phyloP scores from a whole-genome alignment of 2,329 filamentous ascomycete genomes.

The Xylariaceae sp. region DNA sequence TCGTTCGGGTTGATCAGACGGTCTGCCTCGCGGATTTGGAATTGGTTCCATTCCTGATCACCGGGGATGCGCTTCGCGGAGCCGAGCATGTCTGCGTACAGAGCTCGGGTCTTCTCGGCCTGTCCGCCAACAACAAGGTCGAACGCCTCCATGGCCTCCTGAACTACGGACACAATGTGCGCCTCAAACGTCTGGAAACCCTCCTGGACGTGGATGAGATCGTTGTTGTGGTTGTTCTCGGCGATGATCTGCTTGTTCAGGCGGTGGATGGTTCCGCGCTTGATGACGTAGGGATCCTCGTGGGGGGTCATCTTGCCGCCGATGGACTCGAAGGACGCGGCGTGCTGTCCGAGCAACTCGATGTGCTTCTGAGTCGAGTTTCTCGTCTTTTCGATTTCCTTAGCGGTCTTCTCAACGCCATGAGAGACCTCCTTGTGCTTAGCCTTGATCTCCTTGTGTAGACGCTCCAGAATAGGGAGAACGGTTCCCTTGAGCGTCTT shows the following conservation, averaged over 20 bases:
- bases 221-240: slow-evolving; percentile 93
- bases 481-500: slow-evolving; percentile 83
- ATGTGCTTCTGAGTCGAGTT: slow-evolving; percentile 89
- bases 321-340: slow-evolving; percentile 71
- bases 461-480: slow-evolving; percentile 78
- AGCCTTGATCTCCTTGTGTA: slow-evolving; percentile 95
- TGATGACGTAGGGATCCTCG: slow-evolving; percentile 85
- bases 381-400: slow-evolving; percentile 87
- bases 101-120: slow-evolving; percentile 70
- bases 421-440: slow-evolving; percentile 84
- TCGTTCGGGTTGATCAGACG: slow-evolving; percentile 73
- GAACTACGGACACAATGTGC: slow-evolving; percentile 76
- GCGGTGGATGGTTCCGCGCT: slow-evolving; percentile 74
- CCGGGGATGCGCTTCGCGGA: slow-evolving; percentile 70
- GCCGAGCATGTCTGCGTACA: slow-evolving; percentile 79
- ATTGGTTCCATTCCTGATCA: slow-evolving; percentile 90
- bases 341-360: slow-evolving; percentile 82
- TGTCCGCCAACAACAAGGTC: slow-evolving; percentile 74
- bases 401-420: slow-evolving; percentile 77
- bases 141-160: slow-evolving; percentile 78
- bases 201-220: slow-evolving; percentile 85
- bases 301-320: slow-evolving; percentile 63
- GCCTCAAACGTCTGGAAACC: slow-evolving; percentile 84
- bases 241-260: slow-evolving; percentile 87
- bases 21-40: slow-evolving; percentile 64